Evolutionary conservation across 257 asterid species (phyloP).

Genomic region (Solanum clarkiae): DNA sequence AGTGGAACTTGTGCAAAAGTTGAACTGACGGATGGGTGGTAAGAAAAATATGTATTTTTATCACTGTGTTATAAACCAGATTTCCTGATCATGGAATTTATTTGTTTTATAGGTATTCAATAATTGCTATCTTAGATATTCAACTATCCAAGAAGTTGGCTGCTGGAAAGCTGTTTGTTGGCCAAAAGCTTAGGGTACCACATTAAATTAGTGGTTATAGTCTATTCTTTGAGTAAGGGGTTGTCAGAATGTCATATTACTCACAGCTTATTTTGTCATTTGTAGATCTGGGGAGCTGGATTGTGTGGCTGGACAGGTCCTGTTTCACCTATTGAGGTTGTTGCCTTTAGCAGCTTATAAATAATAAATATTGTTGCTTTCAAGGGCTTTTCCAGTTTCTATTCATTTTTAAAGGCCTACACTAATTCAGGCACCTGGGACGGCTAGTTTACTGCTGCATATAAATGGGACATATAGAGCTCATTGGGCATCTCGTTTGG

Average conservation of each 20-base stretch:
- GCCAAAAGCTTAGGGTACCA: slow-evolving; percentile 87
- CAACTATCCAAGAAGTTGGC: slow-evolving; percentile 56
- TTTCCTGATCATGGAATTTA: slow-evolving; percentile 4
- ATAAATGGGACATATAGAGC: slow-evolving; percentile 89
- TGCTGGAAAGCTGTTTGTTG: slow-evolving; percentile 73
- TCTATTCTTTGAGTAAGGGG: background rate
- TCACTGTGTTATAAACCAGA: background rate
- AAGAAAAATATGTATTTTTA: slow-evolving; percentile 18
- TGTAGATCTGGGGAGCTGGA: slow-evolving; percentile 95
- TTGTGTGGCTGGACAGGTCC: slow-evolving; percentile 84
- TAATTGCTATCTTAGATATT: slow-evolving; percentile 70
- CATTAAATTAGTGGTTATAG: slow-evolving; percentile 8
- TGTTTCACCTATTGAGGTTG: slow-evolving; percentile 81
- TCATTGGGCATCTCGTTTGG: slow-evolving; percentile 95
- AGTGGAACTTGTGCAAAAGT: slow-evolving; percentile 30
- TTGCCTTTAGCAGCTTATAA: background rate
- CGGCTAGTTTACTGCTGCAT: slow-evolving; percentile 49
- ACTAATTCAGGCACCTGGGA: slow-evolving; percentile 47
- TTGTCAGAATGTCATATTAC: slow-evolving; percentile 18
- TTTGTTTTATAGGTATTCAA: slow-evolving; percentile 50
- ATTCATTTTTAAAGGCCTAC: slow-evolving; percentile 4
- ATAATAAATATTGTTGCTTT: background rate
- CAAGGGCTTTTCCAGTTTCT: background rate
- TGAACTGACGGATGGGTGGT: slow-evolving; percentile 98
- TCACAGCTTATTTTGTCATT: slow-evolving; percentile 51